Conservation (phyloP, 2,329 filamentous ascomycete genomes). For the Trichoderma sp. region DNA sequence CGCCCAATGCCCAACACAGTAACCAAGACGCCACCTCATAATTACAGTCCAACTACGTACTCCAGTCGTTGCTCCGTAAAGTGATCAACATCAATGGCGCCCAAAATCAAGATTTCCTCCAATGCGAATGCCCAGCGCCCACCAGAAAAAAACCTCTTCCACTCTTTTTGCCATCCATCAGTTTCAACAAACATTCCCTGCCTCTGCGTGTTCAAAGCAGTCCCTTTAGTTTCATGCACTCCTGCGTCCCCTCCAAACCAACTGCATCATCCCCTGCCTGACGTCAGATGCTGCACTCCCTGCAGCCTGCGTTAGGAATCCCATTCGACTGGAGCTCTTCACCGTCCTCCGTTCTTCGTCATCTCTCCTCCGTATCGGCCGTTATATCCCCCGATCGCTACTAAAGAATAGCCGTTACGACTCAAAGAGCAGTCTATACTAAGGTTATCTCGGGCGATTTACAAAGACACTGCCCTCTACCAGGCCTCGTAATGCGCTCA, state of each 20-base stretch:
- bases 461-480: background rate
- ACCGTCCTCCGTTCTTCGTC: background rate
- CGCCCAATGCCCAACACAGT: background rate
- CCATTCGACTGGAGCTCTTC: background rate
- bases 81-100: background rate
- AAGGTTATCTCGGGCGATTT: background rate
- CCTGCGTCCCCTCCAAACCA: background rate
- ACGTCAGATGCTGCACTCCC: background rate
- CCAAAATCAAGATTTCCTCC: background rate
- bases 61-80: background rate
- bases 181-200: background rate
- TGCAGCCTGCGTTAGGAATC: background rate
- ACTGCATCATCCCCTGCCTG: background rate
- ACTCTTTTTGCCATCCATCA: background rate
- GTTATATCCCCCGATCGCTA: background rate
- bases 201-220: background rate
- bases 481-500: background rate
- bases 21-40: background rate
- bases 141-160: background rate
- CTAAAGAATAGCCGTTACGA: background rate
- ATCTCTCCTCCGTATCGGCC: background rate
- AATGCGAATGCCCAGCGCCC: background rate
- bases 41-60: background rate
- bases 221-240: conserved; percentile 2
- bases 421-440: background rate